Evolutionary conservation across 768 basidiomycete genomes (phyloP), one percentile per base, ranked within the genome.

Genomic region (Gymnopilus dilepis): DNA sequence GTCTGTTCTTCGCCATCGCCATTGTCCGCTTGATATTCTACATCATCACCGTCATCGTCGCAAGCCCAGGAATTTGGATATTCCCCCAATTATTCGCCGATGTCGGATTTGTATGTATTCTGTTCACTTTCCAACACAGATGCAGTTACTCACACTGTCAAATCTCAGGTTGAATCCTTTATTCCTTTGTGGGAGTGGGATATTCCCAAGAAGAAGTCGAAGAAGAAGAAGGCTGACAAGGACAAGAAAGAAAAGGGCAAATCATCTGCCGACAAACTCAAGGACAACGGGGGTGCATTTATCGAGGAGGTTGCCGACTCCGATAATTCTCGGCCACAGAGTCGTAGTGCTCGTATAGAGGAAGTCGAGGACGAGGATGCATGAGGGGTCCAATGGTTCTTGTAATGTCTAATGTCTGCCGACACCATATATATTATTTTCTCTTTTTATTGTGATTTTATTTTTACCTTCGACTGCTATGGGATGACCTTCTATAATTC

Each of bases 111-210:
- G 97, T 99, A 73, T 76, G 97, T 88, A 8, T 21, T 47, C 34
- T 24, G 31, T 53, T 22, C 62, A 24, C 28, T 55, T n/a, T 50
- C 5, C 11, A 2, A 28, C 3, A 17, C 6, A 3, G 12, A 19
- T 30, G 6, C 22, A 31, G 54, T 21, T 19, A 53, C 21, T 31
- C 47, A 31, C 19, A 2, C 22, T 9, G 40, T 21, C 48, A 34
- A 22, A 6, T 42, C 55, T 31, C 38, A 99, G 97, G 86, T 99
- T 59, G 97, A 98, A 47, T 97, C 95, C 1, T 99, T 99, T 77
- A 92, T 97, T 67, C 97, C 97, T 19, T 74, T 92, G 19, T 99
- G 94, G 92, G 97, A 94, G 68, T 99, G 96, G 95, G 96, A 99
- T 71, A 63, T 94, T 50, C 89, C 89, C 70, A 91, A 90, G 81